These are phyloP conservation scores for Tremellales sp. DNA, from an alignment of 1,284 basidiomycete genomes.

Conservation along the genomic window DNA sequence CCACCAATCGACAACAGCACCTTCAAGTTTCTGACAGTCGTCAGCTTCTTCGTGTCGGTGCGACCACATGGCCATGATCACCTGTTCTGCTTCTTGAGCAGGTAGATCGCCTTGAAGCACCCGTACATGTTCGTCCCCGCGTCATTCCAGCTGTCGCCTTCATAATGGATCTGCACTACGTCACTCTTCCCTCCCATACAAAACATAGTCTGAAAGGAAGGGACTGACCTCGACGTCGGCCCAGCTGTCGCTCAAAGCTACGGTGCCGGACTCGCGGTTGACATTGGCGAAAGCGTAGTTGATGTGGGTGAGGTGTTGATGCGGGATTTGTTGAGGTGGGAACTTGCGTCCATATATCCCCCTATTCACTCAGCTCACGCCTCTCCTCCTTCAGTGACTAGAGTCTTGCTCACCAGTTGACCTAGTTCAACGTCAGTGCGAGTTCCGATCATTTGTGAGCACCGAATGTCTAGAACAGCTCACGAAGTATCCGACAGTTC, in stretches of 20 bases:
- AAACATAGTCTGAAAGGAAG: not conserved
- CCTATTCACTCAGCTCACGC: slow-evolving; percentile 49
- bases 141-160: slow-evolving; percentile 86
- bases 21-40: slow-evolving; percentile 63
- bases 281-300: slow-evolving; percentile 88
- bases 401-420: not conserved
- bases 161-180: slow-evolving; percentile 54
- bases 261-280: slow-evolving; percentile 61
- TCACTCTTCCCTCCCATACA: not conserved
- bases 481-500: slow-evolving; percentile 23
- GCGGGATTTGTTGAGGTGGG: slow-evolving; percentile 63
- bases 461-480: slow-evolving; percentile 3
- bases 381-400: not conserved
- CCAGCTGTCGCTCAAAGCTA: slow-evolving; percentile 71
- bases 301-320: slow-evolving; percentile 67
- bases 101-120: slow-evolving; percentile 80
- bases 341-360: slow-evolving; percentile 93
- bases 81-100: slow-evolving; percentile 71
- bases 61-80: slow-evolving; percentile 12
- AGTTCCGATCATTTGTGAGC: not conserved
- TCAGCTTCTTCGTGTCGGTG: not conserved
- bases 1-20: slow-evolving; percentile 75
- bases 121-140: slow-evolving; percentile 75
- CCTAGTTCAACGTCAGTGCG: not conserved
- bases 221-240: slow-evolving; percentile 68